Conservation (phyloP, 1,139 yeast species). For the Wickerhamomyces sp. region DNA sequence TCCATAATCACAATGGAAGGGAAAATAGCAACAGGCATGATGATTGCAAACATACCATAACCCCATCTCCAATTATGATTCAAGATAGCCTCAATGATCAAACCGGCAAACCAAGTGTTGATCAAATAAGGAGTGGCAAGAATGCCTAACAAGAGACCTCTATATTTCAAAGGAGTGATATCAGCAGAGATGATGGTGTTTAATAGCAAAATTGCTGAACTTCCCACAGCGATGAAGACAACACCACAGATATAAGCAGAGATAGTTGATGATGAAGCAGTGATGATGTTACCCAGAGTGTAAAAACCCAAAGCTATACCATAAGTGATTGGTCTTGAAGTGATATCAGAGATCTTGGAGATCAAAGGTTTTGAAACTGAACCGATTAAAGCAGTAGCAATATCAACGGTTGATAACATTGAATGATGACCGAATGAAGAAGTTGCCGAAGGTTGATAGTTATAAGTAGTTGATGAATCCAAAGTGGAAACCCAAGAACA, state of each 20-base stretch:
- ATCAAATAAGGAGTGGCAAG: constrained; percentile 29
- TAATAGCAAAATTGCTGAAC: constrained; percentile 24
- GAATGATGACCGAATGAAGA: constrained; percentile 32
- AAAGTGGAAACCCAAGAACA: constrained; percentile 35
- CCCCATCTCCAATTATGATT: constrained; percentile 37
- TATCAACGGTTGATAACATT: constrained; percentile 29
- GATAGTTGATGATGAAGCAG: constrained; percentile 27
- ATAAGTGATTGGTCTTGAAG: constrained; percentile 29
- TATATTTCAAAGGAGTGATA: constrained; percentile 31
- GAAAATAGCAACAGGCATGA: constrained; percentile 28
- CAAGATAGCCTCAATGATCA: constrained; percentile 28
- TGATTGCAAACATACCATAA: constrained; percentile 35
- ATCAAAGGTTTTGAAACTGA: constrained; percentile 28
- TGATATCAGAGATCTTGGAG: constrained; percentile 30
- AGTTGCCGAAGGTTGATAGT: constrained; percentile 31
- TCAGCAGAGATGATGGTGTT: constrained; percentile 31
- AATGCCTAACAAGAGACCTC: constrained; percentile 27
- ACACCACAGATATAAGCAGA: constrained; percentile 30
- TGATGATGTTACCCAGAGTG: constrained; percentile 27
- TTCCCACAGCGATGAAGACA: constrained; percentile 28
- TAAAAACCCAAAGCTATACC: constrained; percentile 24
- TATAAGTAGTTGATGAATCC: constrained; percentile 33
- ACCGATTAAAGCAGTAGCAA: constrained; percentile 29
- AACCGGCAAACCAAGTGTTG: constrained; percentile 32
- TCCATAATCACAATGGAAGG: constrained; percentile 29